A percentile compares a stretch with the other conserved stretches of the same genome.
Conservation (phyloP, 2,329 filamentous ascomycete species). For the Cephalotrichum gorgonifer region DNA sequence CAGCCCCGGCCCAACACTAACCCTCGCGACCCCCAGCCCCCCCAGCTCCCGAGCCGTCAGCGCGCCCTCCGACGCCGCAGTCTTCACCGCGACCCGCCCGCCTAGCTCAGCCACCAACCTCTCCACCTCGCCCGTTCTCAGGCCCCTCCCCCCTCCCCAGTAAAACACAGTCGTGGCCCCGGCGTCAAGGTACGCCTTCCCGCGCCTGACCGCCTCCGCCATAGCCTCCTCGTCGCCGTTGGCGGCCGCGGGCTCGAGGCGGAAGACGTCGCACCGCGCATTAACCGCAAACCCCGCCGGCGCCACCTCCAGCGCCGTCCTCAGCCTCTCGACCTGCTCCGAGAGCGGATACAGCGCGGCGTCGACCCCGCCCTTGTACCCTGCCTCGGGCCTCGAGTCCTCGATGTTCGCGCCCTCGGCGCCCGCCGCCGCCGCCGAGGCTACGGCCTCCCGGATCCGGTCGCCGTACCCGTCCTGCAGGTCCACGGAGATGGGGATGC, state of each 20-base stretch:
- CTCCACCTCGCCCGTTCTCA: slow-evolving; percentile 34
- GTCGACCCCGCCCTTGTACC: slow-evolving; percentile 20
- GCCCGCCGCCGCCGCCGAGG: slow-evolving; percentile 34
- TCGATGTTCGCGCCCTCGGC: slow-evolving; percentile 51
- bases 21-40: slow-evolving; percentile 40
- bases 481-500: slow-evolving; percentile 44
- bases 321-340: slow-evolving; percentile 37
- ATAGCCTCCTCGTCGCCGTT: slow-evolving; percentile 23
- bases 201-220: slow-evolving; percentile 39
- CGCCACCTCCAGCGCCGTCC: slow-evolving; percentile 29
- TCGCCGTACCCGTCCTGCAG: slow-evolving; percentile 50
- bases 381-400: slow-evolving; percentile 28
- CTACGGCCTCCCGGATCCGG: slow-evolving; percentile 31
- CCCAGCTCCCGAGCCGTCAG: slow-evolving; percentile 33
- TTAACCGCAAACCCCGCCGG: slow-evolving; percentile 43
- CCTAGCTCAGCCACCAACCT: slow-evolving; percentile 34
- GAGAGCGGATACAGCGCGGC: slow-evolving; percentile 25
- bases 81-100: slow-evolving; percentile 37
- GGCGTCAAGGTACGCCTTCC: slow-evolving; percentile 44
- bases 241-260: slow-evolving; percentile 17
- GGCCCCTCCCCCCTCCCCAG: slow-evolving; percentile 39
- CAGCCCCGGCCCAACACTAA: slow-evolving; percentile 42
- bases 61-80: slow-evolving; percentile 22
- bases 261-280: slow-evolving; percentile 45
- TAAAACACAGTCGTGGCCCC: slow-evolving; percentile 51